Conservation (phyloP, 352 stramenopile genomes). For the Phytophthora niederhauseri region DNA sequence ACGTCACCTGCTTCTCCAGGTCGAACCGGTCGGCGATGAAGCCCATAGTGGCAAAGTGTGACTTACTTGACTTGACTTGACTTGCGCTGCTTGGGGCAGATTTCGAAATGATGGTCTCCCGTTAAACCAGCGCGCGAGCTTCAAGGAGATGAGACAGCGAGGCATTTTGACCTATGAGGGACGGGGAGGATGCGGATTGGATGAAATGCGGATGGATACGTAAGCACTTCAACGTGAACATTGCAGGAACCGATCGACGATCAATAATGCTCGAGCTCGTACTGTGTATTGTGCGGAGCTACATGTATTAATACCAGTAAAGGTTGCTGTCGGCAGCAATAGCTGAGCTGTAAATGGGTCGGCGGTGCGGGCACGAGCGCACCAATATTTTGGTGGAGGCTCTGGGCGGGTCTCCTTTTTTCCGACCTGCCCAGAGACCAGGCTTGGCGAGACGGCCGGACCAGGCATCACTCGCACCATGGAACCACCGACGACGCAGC, state of each 20-base stretch:
- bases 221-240: slow-evolving; percentile 12
- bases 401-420: background rate
- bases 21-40: slow-evolving; percentile 71
- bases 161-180: background rate
- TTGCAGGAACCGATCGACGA: too few species aligned
- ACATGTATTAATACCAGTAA: too few species aligned
- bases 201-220: slow-evolving; percentile 2
- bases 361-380: too few species aligned
- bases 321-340: too few species aligned
- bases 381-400: background rate
- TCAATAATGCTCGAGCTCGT: too few species aligned
- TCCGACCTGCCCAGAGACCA: slow-evolving; percentile 1
- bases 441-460: background rate
- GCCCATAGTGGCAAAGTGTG: slow-evolving; percentile 21
- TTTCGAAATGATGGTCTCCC: slow-evolving; percentile 16
- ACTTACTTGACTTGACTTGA: background rate
- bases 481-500: too few species aligned
- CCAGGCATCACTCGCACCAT: too few species aligned
- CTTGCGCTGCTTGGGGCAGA: slow-evolving; percentile 1
- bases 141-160: slow-evolving; percentile 15
- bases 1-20: slow-evolving; percentile 85
- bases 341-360: too few species aligned
- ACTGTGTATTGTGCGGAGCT: too few species aligned
- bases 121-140: slow-evolving; percentile 18
- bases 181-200: slow-evolving; percentile 1